A percentile compares a stretch with the other conserved stretches of the same genome.
These are phyloP conservation scores for Solanum tarapatanum DNA, from an alignment of 257 asterid species.

Conservation along the genomic window DNA sequence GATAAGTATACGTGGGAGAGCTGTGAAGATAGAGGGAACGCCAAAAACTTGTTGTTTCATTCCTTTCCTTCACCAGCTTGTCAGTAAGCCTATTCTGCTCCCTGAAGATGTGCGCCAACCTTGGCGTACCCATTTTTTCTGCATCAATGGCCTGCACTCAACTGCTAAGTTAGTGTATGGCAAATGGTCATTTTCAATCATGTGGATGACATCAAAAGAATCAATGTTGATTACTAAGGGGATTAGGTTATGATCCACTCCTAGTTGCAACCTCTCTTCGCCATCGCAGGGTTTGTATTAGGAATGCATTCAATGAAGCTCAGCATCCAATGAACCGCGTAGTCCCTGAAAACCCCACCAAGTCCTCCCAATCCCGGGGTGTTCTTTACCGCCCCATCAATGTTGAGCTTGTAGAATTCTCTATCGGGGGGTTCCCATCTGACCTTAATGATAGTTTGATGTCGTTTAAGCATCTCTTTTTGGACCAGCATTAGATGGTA, in stretches of 20 bases:
- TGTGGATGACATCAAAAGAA: no score
- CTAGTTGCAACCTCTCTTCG: not conserved
- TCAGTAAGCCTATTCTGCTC: not conserved
- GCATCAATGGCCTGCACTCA: not conserved
- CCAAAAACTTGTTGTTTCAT: not conserved
- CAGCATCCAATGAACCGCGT: not conserved
- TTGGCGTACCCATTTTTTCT: not conserved
- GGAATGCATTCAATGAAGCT: not conserved
- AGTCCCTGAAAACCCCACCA: not conserved
- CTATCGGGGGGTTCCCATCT: not conserved
- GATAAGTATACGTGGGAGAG: not conserved
- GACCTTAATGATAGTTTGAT: not conserved
- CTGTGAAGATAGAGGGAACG: not conserved
- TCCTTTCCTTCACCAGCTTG: not conserved
- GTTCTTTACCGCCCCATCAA: not conserved
- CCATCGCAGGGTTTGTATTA: not conserved
- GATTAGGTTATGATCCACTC: not conserved
- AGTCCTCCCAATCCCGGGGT: not conserved
- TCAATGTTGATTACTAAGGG: not conserved
- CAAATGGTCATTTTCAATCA: not conserved
- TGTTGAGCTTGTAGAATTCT: not conserved
- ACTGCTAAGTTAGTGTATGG: not conserved
- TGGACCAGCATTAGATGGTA: not conserved
- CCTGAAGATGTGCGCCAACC: not conserved
- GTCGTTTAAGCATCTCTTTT: not conserved